Percentiles rank a stretch among this genome's conserved stretches.
Conservation (phyloP, 164 flowering plant species). For the Liquidambar formosana region DNA sequence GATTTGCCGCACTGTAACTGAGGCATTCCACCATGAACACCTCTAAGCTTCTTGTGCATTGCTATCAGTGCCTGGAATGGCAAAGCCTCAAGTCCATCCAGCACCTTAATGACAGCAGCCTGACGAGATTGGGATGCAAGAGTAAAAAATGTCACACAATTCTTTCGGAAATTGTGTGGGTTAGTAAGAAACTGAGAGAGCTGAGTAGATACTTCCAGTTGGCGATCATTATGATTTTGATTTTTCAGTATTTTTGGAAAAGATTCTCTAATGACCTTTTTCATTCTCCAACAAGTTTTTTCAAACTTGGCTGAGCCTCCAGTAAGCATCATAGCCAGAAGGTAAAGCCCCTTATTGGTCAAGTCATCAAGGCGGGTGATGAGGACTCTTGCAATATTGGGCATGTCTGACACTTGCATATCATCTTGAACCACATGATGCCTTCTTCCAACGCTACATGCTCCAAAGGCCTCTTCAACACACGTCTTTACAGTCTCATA, state of each 20-base stretch:
- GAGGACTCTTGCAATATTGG: constrained; percentile 15
- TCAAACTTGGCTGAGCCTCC: constrained; percentile 39
- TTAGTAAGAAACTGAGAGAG: constrained; percentile 42
- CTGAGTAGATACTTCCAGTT: constrained; percentile 11
- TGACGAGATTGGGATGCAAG: constrained; percentile 25
- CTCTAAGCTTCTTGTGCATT: constrained; percentile 65
- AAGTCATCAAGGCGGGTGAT: constrained; percentile 46
- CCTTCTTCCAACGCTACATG: constrained; percentile 18
- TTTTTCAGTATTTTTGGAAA: constrained; percentile 24
- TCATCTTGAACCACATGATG: constrained; percentile 22
- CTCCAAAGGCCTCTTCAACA: constrained; percentile 52
- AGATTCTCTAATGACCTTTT: constrained; percentile 37
- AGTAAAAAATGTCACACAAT: constrained; percentile 5
- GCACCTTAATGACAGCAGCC: constrained; percentile 41
- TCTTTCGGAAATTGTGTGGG: constrained; percentile 40
- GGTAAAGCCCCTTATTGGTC: constrained; percentile 57
- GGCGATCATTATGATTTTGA: constrained; percentile 4
- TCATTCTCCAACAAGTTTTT: constrained; percentile 59
- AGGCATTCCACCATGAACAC: constrained; percentile 27
- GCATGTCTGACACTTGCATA: constrained; percentile 18
- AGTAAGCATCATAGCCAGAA: constrained; percentile 41
- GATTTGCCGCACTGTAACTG: constrained; percentile 19
- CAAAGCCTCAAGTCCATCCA: constrained; percentile 48
- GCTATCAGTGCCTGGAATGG: constrained; percentile 40
- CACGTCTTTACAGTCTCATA: constrained; percentile 41